A percentile compares a stretch with the other conserved stretches of the same genome.
Conservation (phyloP, 2,329 filamentous ascomycete species). For the Pseudogymnoascus sp. region DNA sequence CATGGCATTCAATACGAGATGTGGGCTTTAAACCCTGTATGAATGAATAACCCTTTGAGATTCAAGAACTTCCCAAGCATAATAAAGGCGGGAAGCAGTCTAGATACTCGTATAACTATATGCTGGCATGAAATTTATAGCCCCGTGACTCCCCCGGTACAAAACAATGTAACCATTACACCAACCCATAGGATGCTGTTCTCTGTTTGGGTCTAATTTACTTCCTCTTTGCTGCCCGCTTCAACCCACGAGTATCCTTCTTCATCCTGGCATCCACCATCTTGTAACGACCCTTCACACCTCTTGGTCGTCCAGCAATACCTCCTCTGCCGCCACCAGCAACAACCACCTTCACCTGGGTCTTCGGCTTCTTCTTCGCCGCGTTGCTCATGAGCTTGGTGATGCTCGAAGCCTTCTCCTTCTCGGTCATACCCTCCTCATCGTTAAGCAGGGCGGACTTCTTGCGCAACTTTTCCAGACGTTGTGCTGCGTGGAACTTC, state of each 20-base stretch:
- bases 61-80: not conserved
- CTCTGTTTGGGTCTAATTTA: constrained; percentile 29
- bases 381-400: constrained; percentile 73
- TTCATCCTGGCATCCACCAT: constrained; percentile 94
- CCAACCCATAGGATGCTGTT: not conserved
- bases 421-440: constrained; percentile 88
- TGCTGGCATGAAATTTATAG: not conserved
- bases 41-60: not conserved
- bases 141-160: not conserved
- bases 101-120: not conserved
- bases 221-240: constrained; percentile 70
- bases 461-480: constrained; percentile 90
- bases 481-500: constrained; percentile 89
- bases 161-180: constrained; percentile 4
- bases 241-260: constrained; percentile 87
- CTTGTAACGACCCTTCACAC: constrained; percentile 93
- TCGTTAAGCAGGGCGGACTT: constrained; percentile 86
- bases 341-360: constrained; percentile 79
- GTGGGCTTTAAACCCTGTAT: not conserved
- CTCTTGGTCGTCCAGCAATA: constrained; percentile 76
- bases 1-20: too few relatives aligned
- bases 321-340: constrained; percentile 78
- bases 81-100: not conserved
- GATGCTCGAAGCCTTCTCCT: constrained; percentile 87
- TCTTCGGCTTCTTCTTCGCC: constrained; percentile 76